A percentile compares a stretch with the other conserved stretches of the same genome.
phyloP scores from a whole-genome alignment of 2,329 filamentous ascomycete genomes.

The Fulvia fulva region DNA sequence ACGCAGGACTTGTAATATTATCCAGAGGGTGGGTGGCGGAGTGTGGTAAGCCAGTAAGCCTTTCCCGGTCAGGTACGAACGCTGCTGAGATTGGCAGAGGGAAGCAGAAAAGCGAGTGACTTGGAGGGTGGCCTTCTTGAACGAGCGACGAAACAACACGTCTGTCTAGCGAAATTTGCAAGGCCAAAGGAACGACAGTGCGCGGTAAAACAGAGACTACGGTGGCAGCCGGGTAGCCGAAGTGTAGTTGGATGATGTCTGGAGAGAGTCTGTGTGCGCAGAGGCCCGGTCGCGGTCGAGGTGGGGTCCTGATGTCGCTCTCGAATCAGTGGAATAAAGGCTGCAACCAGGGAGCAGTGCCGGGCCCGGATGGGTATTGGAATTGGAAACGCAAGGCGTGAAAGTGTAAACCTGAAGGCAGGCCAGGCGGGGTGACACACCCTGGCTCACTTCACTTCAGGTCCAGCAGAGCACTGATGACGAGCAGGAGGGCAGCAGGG shows the following conservation, averaged over 20 bases:
- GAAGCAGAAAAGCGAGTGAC: conserved; percentile 16
- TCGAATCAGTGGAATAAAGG: conserved; percentile 10
- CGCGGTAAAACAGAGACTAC: conserved; percentile 19
- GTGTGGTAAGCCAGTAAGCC: conserved; percentile 4
- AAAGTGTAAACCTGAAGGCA: too few relatives aligned
- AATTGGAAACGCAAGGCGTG: conserved; percentile 29
- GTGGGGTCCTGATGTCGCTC: conserved; percentile 12
- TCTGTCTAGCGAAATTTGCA: conserved; percentile 13
- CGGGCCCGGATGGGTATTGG: conserved; percentile 16
- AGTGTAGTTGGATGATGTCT: conserved; percentile 18
- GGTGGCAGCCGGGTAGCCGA: conserved; percentile 20
- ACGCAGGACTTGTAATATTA: not conserved
- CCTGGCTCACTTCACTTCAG: conserved; percentile 6
- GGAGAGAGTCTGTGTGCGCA: conserved; percentile 6
- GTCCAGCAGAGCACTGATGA: too few relatives aligned
- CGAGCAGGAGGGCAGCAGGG: conserved; percentile 3
- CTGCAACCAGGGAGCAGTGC: conserved; percentile 23
- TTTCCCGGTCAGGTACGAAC: not conserved
- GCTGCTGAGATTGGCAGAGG: conserved; percentile 1
- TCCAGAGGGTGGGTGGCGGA: not conserved
- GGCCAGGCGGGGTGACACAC: conserved; percentile 20
- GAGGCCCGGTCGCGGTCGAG: conserved; percentile 17
- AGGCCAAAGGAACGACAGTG: conserved; percentile 19
- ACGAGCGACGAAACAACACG: conserved; percentile 23
- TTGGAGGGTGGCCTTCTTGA: conserved; percentile 16